phyloP scores from a whole-genome alignment of 495 filamentous ascomycete species.

The Schizothecium vesticola region DNA sequence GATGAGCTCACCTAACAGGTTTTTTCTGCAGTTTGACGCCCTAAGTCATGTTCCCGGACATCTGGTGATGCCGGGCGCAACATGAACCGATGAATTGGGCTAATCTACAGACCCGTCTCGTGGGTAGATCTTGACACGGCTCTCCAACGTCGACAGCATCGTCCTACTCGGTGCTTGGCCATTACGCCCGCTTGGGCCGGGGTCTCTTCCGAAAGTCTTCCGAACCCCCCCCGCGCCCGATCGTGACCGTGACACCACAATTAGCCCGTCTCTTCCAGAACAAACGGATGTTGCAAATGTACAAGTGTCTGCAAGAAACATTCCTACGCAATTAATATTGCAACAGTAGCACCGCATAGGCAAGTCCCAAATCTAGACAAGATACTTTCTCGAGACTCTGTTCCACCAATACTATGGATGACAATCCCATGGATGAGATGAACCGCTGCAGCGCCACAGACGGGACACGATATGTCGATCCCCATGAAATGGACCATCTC shows the following conservation, averaged over 20 bases:
- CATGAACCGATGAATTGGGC: not conserved
- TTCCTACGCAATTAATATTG: not conserved
- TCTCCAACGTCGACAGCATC: not conserved
- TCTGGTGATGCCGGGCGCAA: too few species aligned
- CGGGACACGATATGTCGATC: too few species aligned
- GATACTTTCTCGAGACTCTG: not conserved
- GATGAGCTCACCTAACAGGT: not conserved
- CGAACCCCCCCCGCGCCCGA: not conserved
- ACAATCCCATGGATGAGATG: not conserved
- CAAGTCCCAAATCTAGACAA: not conserved
- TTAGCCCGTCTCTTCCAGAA: not conserved
- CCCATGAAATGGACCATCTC: not conserved
- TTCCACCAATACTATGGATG: not conserved
- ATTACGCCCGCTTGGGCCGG: not conserved
- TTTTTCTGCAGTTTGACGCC: not conserved
- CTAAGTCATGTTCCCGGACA: not conserved
- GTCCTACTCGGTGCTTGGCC: not conserved
- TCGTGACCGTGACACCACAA: not conserved
- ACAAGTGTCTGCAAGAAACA: not conserved
- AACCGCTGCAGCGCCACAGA: not conserved
- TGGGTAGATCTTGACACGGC: not conserved
- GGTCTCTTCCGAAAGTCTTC: not conserved
- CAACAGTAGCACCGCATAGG: not conserved
- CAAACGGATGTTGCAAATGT: not conserved
- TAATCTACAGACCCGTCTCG: not conserved